A percentile compares a stretch with the other conserved stretches of the same genome.
These are phyloP conservation scores for Bromus sterilis DNA, from an alignment of 176 grass and related monocot genomes.

Conservation along the genomic window DNA sequence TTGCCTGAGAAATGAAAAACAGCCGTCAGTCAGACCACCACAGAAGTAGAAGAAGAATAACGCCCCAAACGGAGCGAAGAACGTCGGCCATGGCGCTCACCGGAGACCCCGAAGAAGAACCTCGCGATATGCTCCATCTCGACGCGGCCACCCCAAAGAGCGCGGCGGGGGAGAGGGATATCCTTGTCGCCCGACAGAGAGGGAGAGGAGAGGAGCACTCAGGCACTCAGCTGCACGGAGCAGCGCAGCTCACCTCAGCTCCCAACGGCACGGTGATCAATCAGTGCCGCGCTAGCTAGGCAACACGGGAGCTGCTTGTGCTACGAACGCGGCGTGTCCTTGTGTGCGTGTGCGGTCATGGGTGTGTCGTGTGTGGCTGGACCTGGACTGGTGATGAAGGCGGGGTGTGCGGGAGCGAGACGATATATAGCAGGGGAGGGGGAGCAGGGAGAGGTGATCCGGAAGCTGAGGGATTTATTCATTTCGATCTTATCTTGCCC, in stretches of 20 bases:
- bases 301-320: background rate
- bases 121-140: slow-evolving; percentile 62
- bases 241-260: background rate
- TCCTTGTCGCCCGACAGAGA: background rate
- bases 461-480: background rate
- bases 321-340: background rate
- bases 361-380: background rate
- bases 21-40: background rate
- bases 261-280: background rate
- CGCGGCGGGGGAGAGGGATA: background rate
- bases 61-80: background rate
- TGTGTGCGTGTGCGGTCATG: background rate
- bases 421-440: slow-evolving; percentile 19
- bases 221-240: background rate
- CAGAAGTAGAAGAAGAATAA: background rate
- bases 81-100: slow-evolving; percentile 26
- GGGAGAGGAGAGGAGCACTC: background rate
- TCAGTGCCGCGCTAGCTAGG: background rate
- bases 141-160: background rate
- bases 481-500: slow-evolving; percentile 8
- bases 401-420: background rate
- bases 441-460: background rate
- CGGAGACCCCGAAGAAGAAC: slow-evolving; percentile 69
- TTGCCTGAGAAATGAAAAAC: slow-evolving; percentile 33
- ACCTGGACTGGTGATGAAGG: background rate